Evolutionary conservation across 2,329 filamentous ascomycete species (phyloP), one percentile per base, ranked within the genome.

Genomic region (Nemania sp.): DNA sequence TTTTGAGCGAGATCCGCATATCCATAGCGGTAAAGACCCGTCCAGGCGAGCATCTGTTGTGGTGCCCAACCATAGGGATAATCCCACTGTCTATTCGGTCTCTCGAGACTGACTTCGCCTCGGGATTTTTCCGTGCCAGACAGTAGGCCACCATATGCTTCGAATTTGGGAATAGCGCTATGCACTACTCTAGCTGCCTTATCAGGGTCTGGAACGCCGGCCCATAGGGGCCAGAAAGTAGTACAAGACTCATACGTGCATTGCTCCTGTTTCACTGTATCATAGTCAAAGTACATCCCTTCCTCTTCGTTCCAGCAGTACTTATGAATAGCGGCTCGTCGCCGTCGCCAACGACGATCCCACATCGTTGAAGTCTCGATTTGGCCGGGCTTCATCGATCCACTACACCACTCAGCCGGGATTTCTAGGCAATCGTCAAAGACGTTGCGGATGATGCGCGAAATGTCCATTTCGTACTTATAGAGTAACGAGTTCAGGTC

Each of bases 41-140:
- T 94, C 96, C 96, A 99, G 0, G 96, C 95, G 49, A 99, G 88
- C 83, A 99, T 98, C 83, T 99, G 96, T 84, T 99, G 96, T 35
- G 96, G 96, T 63, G 96, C 96, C 96, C 96, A 99, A 67, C 96
- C 96, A 78, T 96, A 98, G 0, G 96, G 96, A 79, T 94, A 98
- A 79, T 99, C 96, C 96, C 96, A 99, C 79, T 99, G 96, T 74
- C 96, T 90, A 80, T 98, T 98, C 7, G 96, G 96, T 55, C 95
- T 88, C 74, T 94, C 89, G 45, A 98, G 81, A 13, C 92, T 90
- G 69, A 97, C 84, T 35, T 86, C 83, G 47, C 96, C 96, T 52
- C 96, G 92, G 62, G 93, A 97, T 80, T 94, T 89, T 78, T 97
- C 90, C 0, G 95, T 97, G 62, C 95, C 95, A 0, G 94, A 95